Conservation (phyloP, 805 yeast genomes). For the Yarrowia sp. region DNA sequence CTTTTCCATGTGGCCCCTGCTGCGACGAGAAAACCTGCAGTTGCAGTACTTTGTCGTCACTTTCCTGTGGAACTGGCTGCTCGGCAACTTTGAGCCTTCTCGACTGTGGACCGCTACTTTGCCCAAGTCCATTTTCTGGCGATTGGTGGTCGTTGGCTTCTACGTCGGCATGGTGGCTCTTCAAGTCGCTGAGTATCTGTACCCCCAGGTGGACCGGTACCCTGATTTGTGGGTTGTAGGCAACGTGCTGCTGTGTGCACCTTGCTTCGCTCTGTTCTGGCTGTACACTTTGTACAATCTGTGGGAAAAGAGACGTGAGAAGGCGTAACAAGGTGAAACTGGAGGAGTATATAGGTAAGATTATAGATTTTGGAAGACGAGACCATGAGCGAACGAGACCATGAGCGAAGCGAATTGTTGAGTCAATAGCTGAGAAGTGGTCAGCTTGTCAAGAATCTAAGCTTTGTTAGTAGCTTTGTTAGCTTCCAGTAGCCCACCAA, state of each 20-base stretch:
- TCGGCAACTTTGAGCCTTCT: conserved; percentile 59
- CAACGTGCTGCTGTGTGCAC: conserved; percentile 76
- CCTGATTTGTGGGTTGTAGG: conserved; percentile 89
- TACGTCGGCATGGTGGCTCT: conserved; percentile 59
- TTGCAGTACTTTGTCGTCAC: conserved; percentile 74
- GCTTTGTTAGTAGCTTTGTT: too few relatives aligned
- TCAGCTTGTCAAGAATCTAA: too few relatives aligned
- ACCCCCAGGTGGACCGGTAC: conserved; percentile 51
- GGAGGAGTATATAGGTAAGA: conserved; percentile 1
- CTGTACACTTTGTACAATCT: conserved; percentile 77
- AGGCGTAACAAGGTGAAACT: neutral
- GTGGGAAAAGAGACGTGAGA: conserved; percentile 43
- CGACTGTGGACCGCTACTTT: conserved; percentile 47
- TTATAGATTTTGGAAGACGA: neutral
- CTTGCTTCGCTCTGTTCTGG: conserved; percentile 76
- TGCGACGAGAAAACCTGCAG: conserved; percentile 73
- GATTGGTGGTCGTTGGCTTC: conserved; percentile 58
- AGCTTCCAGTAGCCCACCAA: too few relatives aligned
- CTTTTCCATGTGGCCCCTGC: conserved; percentile 87
- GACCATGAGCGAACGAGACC: too few relatives aligned
- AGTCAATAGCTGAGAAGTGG: too few relatives aligned
- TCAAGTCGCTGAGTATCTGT: conserved; percentile 61
- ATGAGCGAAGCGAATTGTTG: too few relatives aligned
- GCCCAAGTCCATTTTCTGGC: conserved; percentile 61
- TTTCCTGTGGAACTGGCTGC: conserved; percentile 76